These are phyloP conservation scores for Boechera retrofracta DNA, from an alignment of 345 rosid species.

Conservation along the genomic window DNA sequence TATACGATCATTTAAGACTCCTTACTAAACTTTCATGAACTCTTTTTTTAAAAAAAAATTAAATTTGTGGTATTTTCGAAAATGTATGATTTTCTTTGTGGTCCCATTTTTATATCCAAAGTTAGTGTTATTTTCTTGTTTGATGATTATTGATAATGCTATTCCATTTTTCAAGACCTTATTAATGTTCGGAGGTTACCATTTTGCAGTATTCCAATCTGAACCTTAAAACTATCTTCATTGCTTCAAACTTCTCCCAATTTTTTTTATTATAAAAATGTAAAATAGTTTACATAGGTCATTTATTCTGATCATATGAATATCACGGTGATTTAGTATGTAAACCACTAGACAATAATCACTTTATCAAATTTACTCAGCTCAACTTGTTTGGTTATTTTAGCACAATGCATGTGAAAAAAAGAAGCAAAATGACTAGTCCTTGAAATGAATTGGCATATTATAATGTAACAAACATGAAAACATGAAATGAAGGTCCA, in stretches of 20 bases:
- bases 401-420: conserved; percentile 12
- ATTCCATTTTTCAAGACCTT: not conserved
- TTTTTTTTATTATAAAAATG: too few relatives aligned
- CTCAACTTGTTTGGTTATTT: conserved; percentile 30
- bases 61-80: not conserved
- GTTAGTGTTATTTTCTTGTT: not conserved
- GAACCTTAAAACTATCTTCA: not conserved
- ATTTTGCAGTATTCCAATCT: not conserved
- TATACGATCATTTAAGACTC: not conserved
- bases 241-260: not conserved
- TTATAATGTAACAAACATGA: conserved; percentile 27
- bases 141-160: not conserved
- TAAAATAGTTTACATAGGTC: not conserved
- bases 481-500: conserved; percentile 32
- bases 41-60: not conserved
- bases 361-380: not conserved
- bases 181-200: not conserved
- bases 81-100: not conserved
- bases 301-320: not conserved
- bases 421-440: not conserved
- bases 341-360: not conserved
- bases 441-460: conserved; percentile 2
- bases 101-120: not conserved
- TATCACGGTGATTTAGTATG: not conserved
- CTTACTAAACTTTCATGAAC: not conserved